A percentile compares a stretch with the other conserved stretches of the same genome.
Conservation (phyloP, 176 grass and related monocot species). For the Musa beccarii region DNA sequence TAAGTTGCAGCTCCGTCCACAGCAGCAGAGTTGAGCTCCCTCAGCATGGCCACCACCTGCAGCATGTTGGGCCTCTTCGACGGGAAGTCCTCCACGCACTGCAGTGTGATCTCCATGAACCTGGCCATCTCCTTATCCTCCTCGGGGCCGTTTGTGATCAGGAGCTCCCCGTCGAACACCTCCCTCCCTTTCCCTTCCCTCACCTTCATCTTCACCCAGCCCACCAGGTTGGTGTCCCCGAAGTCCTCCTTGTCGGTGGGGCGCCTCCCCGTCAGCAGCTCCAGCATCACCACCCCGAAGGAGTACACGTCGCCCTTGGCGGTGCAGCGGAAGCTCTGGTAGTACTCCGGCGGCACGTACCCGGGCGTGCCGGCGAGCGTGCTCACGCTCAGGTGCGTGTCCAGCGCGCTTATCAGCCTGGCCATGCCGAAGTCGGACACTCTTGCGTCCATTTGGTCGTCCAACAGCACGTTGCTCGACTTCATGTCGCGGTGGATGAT, state of each 20-base stretch:
- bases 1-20: background rate
- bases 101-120: constrained; percentile 74
- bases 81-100: constrained; percentile 86
- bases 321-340: constrained; percentile 97
- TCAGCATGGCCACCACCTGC: constrained; percentile 65
- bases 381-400: constrained; percentile 94
- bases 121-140: constrained; percentile 56
- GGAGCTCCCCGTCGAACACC: constrained; percentile 60
- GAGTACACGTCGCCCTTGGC: constrained; percentile 91
- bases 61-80: constrained; percentile 87
- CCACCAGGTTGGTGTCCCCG: constrained; percentile 86
- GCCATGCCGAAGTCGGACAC: constrained; percentile 97
- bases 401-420: constrained; percentile 65
- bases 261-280: constrained; percentile 62
- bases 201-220: constrained; percentile 92
- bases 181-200: constrained; percentile 52
- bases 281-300: constrained; percentile 81
- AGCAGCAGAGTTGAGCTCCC: constrained; percentile 30
- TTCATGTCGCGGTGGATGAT: constrained; percentile 99
- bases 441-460: constrained; percentile 57
- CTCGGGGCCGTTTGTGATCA: background rate
- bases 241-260: constrained; percentile 96
- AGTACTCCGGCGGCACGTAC: constrained; percentile 95
- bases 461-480: constrained; percentile 90
- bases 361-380: constrained; percentile 89